These are phyloP conservation scores for Aspergillus mulundensis DNA, from an alignment of 495 filamentous ascomycete genomes.

Conservation along the genomic window DNA sequence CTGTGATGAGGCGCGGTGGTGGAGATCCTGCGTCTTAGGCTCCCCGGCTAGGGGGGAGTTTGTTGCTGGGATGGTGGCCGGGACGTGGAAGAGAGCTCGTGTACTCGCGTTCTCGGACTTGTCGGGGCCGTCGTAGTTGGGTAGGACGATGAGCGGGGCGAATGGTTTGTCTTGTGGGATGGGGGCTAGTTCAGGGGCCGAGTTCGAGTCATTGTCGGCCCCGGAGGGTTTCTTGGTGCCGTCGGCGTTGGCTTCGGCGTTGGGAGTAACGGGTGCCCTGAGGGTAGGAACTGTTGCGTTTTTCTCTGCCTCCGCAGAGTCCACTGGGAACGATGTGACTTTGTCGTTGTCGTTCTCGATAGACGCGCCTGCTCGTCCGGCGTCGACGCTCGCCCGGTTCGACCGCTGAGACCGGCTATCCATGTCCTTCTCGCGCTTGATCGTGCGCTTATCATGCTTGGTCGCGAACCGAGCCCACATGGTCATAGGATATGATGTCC, in stretches of 20 bases:
- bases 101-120: conserved; percentile 34
- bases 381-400: conserved; percentile 30
- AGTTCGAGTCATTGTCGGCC: neutral
- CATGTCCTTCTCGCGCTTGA: conserved; percentile 46
- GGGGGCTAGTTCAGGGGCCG: neutral
- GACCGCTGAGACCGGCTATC: conserved; percentile 24
- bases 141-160: conserved; percentile 32
- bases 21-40: neutral
- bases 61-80: conserved; percentile 24
- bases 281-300: neutral
- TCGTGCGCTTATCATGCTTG: conserved; percentile 75
- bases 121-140: conserved; percentile 26
- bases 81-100: conserved; percentile 32
- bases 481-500: conserved; percentile 68
- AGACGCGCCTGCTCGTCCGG: conserved; percentile 33
- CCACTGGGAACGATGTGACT: neutral
- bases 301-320: neutral
- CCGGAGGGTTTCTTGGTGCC: neutral
- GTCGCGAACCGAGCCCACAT: conserved; percentile 84
- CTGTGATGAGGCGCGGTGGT: conserved; percentile 23
- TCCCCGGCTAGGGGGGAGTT: conserved; percentile 18
- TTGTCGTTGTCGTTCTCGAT: conserved; percentile 17
- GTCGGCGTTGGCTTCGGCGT: neutral
- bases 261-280: neutral
- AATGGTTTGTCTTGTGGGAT: conserved; percentile 20